Evolutionary conservation across 1,284 basidiomycete genomes (phyloP), one percentile per base, ranked within the genome.

Genomic region (Vanrija humicola): DNA sequence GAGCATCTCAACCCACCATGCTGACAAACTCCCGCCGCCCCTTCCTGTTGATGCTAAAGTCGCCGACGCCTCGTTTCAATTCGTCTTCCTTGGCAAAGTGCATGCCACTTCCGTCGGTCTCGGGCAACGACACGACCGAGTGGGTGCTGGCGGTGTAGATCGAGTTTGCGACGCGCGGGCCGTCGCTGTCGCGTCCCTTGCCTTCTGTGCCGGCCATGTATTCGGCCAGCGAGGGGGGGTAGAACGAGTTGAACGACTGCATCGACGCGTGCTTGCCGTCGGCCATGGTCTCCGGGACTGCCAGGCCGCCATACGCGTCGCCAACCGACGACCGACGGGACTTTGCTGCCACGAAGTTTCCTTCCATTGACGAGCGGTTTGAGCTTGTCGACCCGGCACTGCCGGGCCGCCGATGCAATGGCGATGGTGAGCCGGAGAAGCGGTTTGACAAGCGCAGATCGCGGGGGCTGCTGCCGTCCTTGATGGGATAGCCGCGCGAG

Each of bases 401-500:
- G 19, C 18, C 40, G 3, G 40, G 40, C 7, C n/a, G 15, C 9
- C 40, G 40, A 6, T 21, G n/a, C 10, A 18, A 18, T 9, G 16
- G 8, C 12, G n/a, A n/a, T 42, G n/a, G 40, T 6, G 40, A 42
- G 40, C 18, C 34, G 12, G 28, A 29, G 6, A 29, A 29, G 28
- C 28, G 28, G 28, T 29, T 34, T 12, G 34, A 34, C 34, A 34
- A 8, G 34, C 34, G 34, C 34, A 34, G 34, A 14, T 34, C 34
- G 12, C 34, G 34, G 34, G 34, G 34, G 12, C 12, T 34, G 34
- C 34, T 34, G 34, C 34, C 34, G 12, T 34, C 34, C 38, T 51
- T 54, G 26, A 62, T 40, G 19, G 63, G 63, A 38, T 64, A 64
- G 1, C 63, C 63, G 19, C 63, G 52, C 14, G 58, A 48, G 19